phyloP scores from a whole-genome alignment of 208 protist genomes.

The Acanthamoeba polyphaga region DNA sequence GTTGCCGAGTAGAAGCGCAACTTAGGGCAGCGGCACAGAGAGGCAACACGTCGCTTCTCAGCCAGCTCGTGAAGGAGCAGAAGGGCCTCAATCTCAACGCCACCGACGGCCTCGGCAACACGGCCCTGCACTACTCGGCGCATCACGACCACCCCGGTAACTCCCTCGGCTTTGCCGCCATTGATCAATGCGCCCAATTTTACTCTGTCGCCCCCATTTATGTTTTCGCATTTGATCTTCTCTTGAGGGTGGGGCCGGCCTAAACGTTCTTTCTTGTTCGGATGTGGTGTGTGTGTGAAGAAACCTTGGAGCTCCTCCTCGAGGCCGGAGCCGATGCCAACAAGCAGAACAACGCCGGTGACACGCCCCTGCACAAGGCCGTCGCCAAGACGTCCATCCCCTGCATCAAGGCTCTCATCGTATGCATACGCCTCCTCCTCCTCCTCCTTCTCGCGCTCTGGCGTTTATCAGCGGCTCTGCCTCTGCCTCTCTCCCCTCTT shows the following conservation, averaged over 20 bases:
- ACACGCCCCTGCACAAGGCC: slow-evolving; percentile 68
- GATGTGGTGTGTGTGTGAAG: background rate
- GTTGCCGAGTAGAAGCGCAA: slow-evolving; percentile 21
- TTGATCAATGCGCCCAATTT: no score
- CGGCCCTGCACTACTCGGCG: slow-evolving; percentile 49
- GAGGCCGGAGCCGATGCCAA: slow-evolving; percentile 41
- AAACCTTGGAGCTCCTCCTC: slow-evolving; percentile 56
- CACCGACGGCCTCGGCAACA: slow-evolving; percentile 53
- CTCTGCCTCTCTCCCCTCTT: no score
- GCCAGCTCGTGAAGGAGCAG: slow-evolving; percentile 39
- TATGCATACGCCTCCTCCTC: background rate
- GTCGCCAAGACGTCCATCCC: slow-evolving; percentile 64
- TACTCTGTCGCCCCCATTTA: no score
- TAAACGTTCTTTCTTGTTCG: background rate
- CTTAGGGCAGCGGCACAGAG: slow-evolving; percentile 40
- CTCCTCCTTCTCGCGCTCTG: background rate
- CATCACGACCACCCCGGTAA: slow-evolving; percentile 67
- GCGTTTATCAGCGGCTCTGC: background rate
- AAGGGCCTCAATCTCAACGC: slow-evolving; percentile 43
- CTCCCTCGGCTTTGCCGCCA: no score
- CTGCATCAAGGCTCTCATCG: slow-evolving; percentile 65
- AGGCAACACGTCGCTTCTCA: slow-evolving; percentile 29
- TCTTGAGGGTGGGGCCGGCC: background rate
- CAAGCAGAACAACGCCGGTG: slow-evolving; percentile 63
- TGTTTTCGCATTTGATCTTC: background rate